Evolutionary conservation across 768 basidiomycete species (phyloP).

Genomic region (Boletus huronensis): DNA sequence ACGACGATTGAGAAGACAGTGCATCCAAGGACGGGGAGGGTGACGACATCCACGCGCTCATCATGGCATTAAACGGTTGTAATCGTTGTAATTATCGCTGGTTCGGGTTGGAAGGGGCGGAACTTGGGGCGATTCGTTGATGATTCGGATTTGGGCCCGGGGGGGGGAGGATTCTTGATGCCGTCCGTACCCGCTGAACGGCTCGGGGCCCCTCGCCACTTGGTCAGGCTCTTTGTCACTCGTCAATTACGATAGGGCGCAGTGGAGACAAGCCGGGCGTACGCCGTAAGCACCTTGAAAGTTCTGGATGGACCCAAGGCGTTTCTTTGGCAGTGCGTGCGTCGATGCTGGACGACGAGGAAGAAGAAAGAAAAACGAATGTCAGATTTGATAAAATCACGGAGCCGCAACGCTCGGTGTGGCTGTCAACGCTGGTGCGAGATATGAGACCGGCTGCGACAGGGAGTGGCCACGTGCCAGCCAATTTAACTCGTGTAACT

Average conservation of each 20-base stretch:
- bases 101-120: neutral
- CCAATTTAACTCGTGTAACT: conserved; percentile 1
- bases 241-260: conserved; percentile 23
- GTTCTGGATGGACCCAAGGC: neutral
- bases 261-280: conserved; percentile 16
- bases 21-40: conserved; percentile 5
- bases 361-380: neutral
- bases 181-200: neutral
- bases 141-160: neutral
- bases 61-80: conserved; percentile 12
- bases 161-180: neutral
- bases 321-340: neutral
- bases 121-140: conserved; percentile 3
- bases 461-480: conserved; percentile 8
- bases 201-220: neutral
- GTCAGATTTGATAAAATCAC: neutral
- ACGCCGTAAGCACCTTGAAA: conserved; percentile 9
- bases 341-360: neutral
- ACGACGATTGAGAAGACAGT: conserved; percentile 6
- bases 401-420: neutral
- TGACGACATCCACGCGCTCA: conserved; percentile 6
- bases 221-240: conserved; percentile 5
- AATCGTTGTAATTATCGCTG: neutral
- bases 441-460: conserved; percentile 2
- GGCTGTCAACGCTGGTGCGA: neutral